Conservation (phyloP, 179 eudicot genomes). For the Corrigiola litoralis region DNA sequence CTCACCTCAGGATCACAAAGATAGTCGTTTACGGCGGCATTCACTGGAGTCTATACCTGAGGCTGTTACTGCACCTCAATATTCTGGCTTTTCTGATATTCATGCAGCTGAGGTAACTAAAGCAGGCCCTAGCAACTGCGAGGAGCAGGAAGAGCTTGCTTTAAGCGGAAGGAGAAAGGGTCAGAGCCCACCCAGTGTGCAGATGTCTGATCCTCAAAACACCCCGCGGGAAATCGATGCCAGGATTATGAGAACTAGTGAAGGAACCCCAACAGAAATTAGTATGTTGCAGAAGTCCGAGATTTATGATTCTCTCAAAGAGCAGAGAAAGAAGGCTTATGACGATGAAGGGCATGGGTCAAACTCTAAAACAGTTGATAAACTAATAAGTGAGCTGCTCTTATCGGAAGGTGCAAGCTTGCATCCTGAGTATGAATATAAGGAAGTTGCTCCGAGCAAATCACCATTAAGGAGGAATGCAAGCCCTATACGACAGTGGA, state of each 20-base stretch:
- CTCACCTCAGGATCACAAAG: conserved; percentile 30
- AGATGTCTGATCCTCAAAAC: conserved; percentile 29
- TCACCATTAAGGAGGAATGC: conserved; percentile 34
- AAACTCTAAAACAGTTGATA: conserved; percentile 46
- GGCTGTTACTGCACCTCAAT: conserved; percentile 56
- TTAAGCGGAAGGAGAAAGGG: conserved; percentile 33
- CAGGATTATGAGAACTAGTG: conserved; percentile 14
- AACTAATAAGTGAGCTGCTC: conserved; percentile 47
- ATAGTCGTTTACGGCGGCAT: conserved; percentile 31
- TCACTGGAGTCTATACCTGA: conserved; percentile 80
- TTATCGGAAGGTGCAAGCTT: conserved; percentile 39
- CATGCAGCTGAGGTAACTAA: conserved; percentile 33
- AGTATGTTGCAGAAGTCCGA: conserved; percentile 47
- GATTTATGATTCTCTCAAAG: conserved; percentile 34
- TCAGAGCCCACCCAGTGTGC: conserved; percentile 36
- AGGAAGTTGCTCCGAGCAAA: conserved; percentile 27
- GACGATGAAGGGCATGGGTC: conserved; percentile 36
- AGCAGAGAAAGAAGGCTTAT: conserved; percentile 29
- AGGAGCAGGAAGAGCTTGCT: conserved; percentile 30
- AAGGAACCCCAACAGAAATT: conserved; percentile 37
- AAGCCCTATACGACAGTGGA: conserved; percentile 74
- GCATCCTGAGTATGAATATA: conserved; percentile 34
- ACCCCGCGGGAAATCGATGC: conserved; percentile 17
- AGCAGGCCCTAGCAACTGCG: conserved; percentile 16
- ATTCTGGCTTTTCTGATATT: conserved; percentile 49